These are phyloP conservation scores for Aspergillus kassunensis DNA, from an alignment of 495 filamentous ascomycete genomes.

Conservation along the genomic window DNA sequence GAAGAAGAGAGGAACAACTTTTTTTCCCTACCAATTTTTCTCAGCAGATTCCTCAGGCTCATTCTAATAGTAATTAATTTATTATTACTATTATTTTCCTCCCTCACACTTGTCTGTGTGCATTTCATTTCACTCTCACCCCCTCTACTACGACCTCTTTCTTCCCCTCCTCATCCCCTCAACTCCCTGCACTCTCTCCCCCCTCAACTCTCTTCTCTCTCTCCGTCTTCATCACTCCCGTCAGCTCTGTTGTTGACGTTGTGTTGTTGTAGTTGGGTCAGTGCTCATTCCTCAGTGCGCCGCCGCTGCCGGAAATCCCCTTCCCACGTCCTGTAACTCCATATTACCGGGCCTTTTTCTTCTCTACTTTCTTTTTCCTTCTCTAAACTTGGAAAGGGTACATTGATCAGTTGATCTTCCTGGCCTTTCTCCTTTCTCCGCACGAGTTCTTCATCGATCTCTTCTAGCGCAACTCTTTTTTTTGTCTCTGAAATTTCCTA, in stretches of 20 bases:
- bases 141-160: too few relatives aligned
- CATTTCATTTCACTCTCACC: slow-evolving; percentile 19
- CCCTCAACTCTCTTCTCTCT: slow-evolving; percentile 19
- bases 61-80: too few relatives aligned
- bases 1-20: slow-evolving; percentile 14
- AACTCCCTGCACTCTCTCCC: slow-evolving; percentile 14
- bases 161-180: slow-evolving; percentile 21
- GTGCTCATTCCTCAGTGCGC: slow-evolving; percentile 22
- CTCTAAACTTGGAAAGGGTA: slow-evolving; percentile 16
- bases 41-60: slow-evolving; percentile 22
- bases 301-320: slow-evolving; percentile 19
- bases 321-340: slow-evolving; percentile 19
- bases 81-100: slow-evolving; percentile 10
- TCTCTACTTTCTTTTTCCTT: slow-evolving; percentile 9
- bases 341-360: slow-evolving; percentile 12
- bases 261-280: slow-evolving; percentile 21
- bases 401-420: slow-evolving; percentile 19
- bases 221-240: slow-evolving; percentile 9
- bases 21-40: slow-evolving; percentile 16
- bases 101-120: slow-evolving; percentile 15
- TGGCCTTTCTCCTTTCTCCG: slow-evolving; percentile 17
- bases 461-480: slow-evolving; percentile 14
- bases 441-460: slow-evolving; percentile 21
- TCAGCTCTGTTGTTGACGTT: slow-evolving; percentile 11
- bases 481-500: slow-evolving; percentile 7